Evolutionary conservation across 2,329 filamentous ascomycete genomes (phyloP), one percentile per base, ranked within the genome.

Genomic region (Diaporthe longicolla): DNA sequence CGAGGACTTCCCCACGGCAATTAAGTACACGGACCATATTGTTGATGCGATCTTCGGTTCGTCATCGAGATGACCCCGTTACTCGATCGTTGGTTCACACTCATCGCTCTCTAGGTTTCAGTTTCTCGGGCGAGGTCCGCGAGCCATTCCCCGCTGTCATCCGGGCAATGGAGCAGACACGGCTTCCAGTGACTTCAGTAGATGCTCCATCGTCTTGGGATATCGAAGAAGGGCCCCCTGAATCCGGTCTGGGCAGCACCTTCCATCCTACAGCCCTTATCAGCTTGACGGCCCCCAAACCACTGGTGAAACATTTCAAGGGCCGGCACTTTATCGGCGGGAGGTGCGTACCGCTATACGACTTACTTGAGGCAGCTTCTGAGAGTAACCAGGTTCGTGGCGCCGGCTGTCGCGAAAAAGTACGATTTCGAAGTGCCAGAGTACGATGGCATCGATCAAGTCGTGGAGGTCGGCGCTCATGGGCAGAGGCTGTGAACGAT

Each of bases 141-240:
- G 94, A 97, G 77, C 97, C 97, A 1, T 99, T 98, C 80, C 92
- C 93, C 0, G 88, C 88, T 0, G 93, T 98, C 19, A 97, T 99
- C 78, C 86, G 89, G 75, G 91, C 93, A 10, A 87, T 99, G 50
- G 90, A 95, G 78, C 88, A 92, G 55, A 93, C 93, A 7, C 88
- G 88, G 35, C 80, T 97, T 10, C 94, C 95, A 0, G 93, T 98
- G 0, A 92, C 97, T 3, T 93, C 95, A 3, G 94, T 99, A 29
- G 97, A 99, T 84, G 95, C 94, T 9, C 97, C 97, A 1, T 97
- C 94, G 43, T 97, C 94, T 1, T 99, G 97, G 97, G 92, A 97
- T 82, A 97, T 99, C 73, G 94, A 98, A 80, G 86, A 87, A 15
- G 97, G 97, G 0, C 96, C 96, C 11, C 95, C 95, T 15, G 85